Base-by-base conservation (phyloP, 805 yeast genomes). In the Zygoascus biomembranicola region DNA sequence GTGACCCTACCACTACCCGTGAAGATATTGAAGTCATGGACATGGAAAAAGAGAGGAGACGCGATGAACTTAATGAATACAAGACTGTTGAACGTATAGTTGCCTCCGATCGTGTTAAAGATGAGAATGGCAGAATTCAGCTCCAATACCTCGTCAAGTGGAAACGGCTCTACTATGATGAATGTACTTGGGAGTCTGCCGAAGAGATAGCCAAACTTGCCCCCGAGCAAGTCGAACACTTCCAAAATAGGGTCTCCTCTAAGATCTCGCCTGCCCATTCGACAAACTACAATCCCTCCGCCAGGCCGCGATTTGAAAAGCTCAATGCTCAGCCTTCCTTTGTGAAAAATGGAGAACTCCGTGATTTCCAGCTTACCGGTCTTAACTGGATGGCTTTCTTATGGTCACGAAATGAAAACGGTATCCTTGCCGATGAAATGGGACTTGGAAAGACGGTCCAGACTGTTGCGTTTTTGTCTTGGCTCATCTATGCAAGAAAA, bases 361-460 rank as follows among this genome's bases (percentile, higher is more conserved):
- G 99, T 68, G 99, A 94, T 72, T 94, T 94, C 79, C 99, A 94
- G 74, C 77, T 94, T 68, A 94, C 99, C 0, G 99, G 99, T 53
- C 78, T 94, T 57, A 94, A 94, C 70, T 94, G 99, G 99, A 94
- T 94, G 99, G 99, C 99, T 0, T 94, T 92, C 67, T 73, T 94
- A 57, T 94, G 99, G 99, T 88, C 96, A 3, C 80, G 97, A 63
- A 88, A 92, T 69, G 97, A 94, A 72, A 94, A 94, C 69, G 98
- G 99, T 53, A 94, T 94, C 50, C 73, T 94, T 43, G 99, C 99
- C 4, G 99, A 94, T 73, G 99, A 94, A 69, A 94, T 94, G 99
- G 99, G 99, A 52, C 77, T 94, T 52, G 99, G 99, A 58, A 94
- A 94, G 66, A 94, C 99, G 9, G 97, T 94, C 14, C 99, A 94